A percentile compares a stretch with the other conserved stretches of the same genome.
phyloP scores from a whole-genome alignment of 495 filamentous ascomycete species.

The Jackrogersella multiformis region DNA sequence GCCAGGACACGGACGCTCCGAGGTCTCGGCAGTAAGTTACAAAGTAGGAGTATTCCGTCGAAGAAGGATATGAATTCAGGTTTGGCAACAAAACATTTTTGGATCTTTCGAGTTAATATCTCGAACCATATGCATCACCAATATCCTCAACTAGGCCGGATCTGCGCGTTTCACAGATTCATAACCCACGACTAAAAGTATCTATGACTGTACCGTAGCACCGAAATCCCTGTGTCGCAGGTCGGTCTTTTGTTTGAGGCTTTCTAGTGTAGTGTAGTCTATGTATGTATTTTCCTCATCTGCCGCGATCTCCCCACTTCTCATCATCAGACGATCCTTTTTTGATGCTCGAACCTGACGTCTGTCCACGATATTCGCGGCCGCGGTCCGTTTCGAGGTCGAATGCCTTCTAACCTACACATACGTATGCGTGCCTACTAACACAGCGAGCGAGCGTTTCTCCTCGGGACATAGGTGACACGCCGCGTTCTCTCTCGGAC shows the following conservation, averaged over 20 bases:
- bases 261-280: too few species aligned
- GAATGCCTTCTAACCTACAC: slow-evolving; percentile 11
- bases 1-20: slow-evolving; percentile 15
- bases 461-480: slow-evolving; percentile 39
- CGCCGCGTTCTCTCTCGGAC: slow-evolving; percentile 26
- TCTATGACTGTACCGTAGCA: slow-evolving; percentile 29
- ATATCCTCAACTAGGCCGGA: slow-evolving; percentile 16
- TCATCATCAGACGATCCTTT: slow-evolving; percentile 36
- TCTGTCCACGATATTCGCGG: slow-evolving; percentile 13
- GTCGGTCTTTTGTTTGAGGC: slow-evolving; percentile 28
- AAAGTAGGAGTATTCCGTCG: slow-evolving; percentile 1
- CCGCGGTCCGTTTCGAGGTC: slow-evolving; percentile 13
- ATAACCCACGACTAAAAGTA: slow-evolving; percentile 21
- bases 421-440: slow-evolving; percentile 20
- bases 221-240: slow-evolving; percentile 28
- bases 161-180: slow-evolving; percentile 39
- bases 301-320: slow-evolving; percentile 43
- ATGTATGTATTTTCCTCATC: slow-evolving; percentile 36
- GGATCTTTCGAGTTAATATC: slow-evolving; percentile 14
- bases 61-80: background rate
- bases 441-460: slow-evolving; percentile 32
- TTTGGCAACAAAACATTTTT: slow-evolving; percentile 2
- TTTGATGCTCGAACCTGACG: slow-evolving; percentile 23
- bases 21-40: slow-evolving; percentile 9
- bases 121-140: slow-evolving; percentile 29